These are phyloP conservation scores for Verticillium nonalfalfae DNA, from an alignment of 2,329 filamentous ascomycete genomes.

Conservation along the genomic window DNA sequence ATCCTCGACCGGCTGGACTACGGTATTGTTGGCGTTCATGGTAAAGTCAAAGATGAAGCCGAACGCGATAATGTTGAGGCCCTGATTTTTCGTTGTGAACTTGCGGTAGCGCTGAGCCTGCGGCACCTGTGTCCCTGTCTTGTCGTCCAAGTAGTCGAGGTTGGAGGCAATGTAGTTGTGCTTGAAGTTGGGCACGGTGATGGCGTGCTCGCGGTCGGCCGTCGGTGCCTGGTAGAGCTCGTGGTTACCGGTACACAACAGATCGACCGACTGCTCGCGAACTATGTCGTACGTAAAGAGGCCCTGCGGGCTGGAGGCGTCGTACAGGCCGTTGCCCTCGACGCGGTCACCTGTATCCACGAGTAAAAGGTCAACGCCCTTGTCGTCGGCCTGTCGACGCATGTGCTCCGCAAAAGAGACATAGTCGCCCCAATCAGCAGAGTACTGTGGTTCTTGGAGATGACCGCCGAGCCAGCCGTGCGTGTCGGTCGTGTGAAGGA, in stretches of 20 bases:
- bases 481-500: constrained; percentile 92
- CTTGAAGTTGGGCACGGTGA: constrained; percentile 77
- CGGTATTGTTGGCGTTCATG: constrained; percentile 83
- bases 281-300: constrained; percentile 85
- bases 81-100: constrained; percentile 87
- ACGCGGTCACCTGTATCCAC: constrained; percentile 91
- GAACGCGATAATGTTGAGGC: constrained; percentile 77
- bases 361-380: constrained; percentile 81
- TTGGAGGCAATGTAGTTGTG: constrained; percentile 85
- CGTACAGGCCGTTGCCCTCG: constrained; percentile 92
- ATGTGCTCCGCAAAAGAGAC: constrained; percentile 86
- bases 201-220: constrained; percentile 69
- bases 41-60: constrained; percentile 95
- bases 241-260: constrained; percentile 87
- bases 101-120: constrained; percentile 79
- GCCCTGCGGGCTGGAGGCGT: constrained; percentile 81
- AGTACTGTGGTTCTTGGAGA: constrained; percentile 88
- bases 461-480: constrained; percentile 96
- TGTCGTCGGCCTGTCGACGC: constrained; percentile 67
- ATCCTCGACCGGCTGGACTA: constrained; percentile 73
- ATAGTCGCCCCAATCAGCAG: constrained; percentile 97
- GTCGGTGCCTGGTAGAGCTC: constrained; percentile 83
- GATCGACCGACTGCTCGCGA: constrained; percentile 73
- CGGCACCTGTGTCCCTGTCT: constrained; percentile 64
- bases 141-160: constrained; percentile 74